Evolutionary conservation across 1,284 basidiomycete species (phyloP).

Genomic region (Athelia sp.): DNA sequence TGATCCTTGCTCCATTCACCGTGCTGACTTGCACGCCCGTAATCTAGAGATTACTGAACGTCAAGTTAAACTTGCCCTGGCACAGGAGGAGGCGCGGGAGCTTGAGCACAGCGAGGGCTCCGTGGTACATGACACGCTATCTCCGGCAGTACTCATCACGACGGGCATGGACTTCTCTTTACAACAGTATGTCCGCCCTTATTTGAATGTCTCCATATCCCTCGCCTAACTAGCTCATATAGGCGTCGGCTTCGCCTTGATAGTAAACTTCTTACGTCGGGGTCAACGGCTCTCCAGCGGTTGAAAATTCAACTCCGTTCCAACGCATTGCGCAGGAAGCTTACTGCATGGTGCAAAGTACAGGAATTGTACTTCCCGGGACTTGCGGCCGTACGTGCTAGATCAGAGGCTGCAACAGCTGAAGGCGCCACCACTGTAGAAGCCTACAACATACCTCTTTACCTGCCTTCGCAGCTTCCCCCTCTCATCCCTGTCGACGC

Average conservation of each 20-base stretch:
- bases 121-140: slow-evolving; percentile 4
- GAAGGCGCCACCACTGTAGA: not conserved
- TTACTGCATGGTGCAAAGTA: slow-evolving; percentile 11
- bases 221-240: too few species aligned
- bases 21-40: not conserved
- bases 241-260: not conserved
- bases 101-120: not conserved
- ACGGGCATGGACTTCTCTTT: slow-evolving; percentile 16
- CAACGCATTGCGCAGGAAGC: slow-evolving; percentile 8
- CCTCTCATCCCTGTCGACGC: not conserved
- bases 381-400: not conserved
- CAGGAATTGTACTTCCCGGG: slow-evolving; percentile 14
- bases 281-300: slow-evolving; percentile 9
- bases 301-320: too few species aligned
- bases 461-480: slow-evolving; percentile 1
- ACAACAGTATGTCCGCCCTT: slow-evolving; percentile 10
- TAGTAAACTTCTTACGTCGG: slow-evolving; percentile 5
- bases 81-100: slow-evolving; percentile 5
- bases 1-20: not conserved
- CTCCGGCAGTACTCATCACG: slow-evolving; percentile 10
- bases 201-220: not conserved
- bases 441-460: not conserved
- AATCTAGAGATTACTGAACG: not conserved
- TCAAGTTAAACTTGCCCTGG: not conserved
- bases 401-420: not conserved